phyloP scores from a whole-genome alignment of 176 grass and related monocot genomes.

The Eleusine indica region DNA sequence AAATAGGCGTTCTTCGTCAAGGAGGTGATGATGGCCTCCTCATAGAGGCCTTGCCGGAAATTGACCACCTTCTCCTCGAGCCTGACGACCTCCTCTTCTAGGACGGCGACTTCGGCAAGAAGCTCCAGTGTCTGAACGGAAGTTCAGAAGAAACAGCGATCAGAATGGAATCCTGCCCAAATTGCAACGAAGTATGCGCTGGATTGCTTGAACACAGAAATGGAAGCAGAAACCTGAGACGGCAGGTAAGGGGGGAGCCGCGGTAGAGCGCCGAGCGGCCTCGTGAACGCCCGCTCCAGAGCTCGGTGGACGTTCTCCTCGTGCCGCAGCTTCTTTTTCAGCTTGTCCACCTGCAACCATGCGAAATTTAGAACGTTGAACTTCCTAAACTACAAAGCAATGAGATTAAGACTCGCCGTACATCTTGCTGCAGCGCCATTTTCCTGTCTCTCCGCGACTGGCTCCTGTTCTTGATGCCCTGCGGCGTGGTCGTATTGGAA shows the following conservation, averaged over 20 bases:
- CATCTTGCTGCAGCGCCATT: conserved; percentile 87
- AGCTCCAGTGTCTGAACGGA: conserved; percentile 77
- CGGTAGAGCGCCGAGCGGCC: conserved; percentile 81
- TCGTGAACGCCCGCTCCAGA: conserved; percentile 82
- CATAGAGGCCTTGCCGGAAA: conserved; percentile 73
- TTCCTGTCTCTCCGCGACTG: conserved; percentile 69
- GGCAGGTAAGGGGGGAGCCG: conserved; percentile 90
- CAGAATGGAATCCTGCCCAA: conserved; percentile 19
- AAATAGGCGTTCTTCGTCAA: conserved; percentile 47
- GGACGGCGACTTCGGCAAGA: conserved; percentile 80
- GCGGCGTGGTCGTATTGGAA: not conserved
- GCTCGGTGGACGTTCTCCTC: conserved; percentile 96
- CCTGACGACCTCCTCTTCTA: conserved; percentile 89
- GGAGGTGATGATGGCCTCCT: conserved; percentile 70
- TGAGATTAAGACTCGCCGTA: conserved; percentile 1
- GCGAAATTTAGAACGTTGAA: not conserved
- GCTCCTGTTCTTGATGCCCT: conserved; percentile 30
- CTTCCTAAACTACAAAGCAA: not conserved
- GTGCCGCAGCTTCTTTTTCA: conserved; percentile 85
- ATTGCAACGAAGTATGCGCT: not conserved
- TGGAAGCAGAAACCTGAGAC: conserved; percentile 52
- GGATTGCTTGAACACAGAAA: not conserved
- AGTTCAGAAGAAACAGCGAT: conserved; percentile 29
- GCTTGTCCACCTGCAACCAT: conserved; percentile 73
- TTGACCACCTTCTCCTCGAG: conserved; percentile 85